Percentiles rank a stretch among this genome's conserved stretches.
Conservation (phyloP, 78 protist genomes). For the Dictyostelium firmibasis region DNA sequence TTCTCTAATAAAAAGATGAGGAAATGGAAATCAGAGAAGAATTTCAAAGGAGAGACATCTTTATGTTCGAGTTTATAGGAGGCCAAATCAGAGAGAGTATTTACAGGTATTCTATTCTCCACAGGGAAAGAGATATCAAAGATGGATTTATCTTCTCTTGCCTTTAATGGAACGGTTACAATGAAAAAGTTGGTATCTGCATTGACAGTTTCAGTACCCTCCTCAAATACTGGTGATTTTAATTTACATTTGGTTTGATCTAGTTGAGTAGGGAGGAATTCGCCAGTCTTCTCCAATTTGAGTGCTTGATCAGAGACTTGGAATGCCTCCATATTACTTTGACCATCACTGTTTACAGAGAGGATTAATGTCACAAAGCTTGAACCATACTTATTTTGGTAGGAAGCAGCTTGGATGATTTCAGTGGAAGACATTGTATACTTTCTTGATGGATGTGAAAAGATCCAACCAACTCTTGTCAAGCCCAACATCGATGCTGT, state of each 20-base stretch:
- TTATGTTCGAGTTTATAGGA: conserved; percentile 48
- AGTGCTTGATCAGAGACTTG: conserved; percentile 76
- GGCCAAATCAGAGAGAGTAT: conserved; percentile 20
- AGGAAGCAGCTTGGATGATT: conserved; percentile 41
- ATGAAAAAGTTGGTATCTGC: conserved; percentile 64
- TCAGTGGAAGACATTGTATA: conserved; percentile 56
- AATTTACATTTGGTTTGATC: conserved; percentile 61
- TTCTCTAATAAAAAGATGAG: conserved; percentile 17
- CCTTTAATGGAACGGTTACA: conserved; percentile 72
- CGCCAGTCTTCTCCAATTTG: conserved; percentile 30
- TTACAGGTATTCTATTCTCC: conserved; percentile 31
- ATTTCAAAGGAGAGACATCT: conserved; percentile 17
- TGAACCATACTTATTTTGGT: conserved; percentile 53
- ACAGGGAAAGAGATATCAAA: conserved; percentile 23
- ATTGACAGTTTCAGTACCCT: conserved; percentile 43
- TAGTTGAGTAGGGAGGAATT: conserved; percentile 23
- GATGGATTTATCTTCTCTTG: conserved; percentile 47
- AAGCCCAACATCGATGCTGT: conserved; percentile 60
- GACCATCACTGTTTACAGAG: conserved; percentile 40
- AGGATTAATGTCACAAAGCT: conserved; percentile 47
- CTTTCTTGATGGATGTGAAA: conserved; percentile 70
- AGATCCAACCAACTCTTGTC: conserved; percentile 72
- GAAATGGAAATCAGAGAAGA: conserved; percentile 78
- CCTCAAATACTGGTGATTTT: conserved; percentile 62
- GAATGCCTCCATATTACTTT: conserved; percentile 65